Conservation (phyloP, 1,284 basidiomycete species). For the Ceratobasidium sp. region DNA sequence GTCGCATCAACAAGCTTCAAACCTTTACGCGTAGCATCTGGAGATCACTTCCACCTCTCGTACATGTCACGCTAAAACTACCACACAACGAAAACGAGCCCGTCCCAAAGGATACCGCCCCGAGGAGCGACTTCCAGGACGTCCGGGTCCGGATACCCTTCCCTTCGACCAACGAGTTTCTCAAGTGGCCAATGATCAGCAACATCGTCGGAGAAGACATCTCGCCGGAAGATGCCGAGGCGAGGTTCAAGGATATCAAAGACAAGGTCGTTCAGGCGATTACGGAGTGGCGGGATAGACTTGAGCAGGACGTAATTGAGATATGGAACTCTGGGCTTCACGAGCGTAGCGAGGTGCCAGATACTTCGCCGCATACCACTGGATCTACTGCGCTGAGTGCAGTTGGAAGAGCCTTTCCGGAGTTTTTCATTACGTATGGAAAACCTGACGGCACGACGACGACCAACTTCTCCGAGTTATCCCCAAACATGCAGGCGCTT, state of each 20-base stretch:
- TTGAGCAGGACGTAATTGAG: not conserved
- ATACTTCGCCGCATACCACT: too few relatives aligned
- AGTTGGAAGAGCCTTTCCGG: not conserved
- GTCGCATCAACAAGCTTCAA: too few relatives aligned
- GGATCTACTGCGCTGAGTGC: not conserved
- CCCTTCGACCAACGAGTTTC: not conserved
- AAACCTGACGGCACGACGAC: not conserved
- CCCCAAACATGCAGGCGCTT: not conserved
- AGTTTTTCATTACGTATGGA: too few relatives aligned
- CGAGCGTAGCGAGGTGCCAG: too few relatives aligned
- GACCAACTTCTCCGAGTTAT: not conserved
- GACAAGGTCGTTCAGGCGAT: not conserved
- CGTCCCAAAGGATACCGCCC: too few relatives aligned
- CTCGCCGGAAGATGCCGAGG: not conserved
- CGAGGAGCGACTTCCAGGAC: too few relatives aligned
- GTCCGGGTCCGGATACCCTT: not conserved
- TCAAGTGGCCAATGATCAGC: not conserved
- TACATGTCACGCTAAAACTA: too few relatives aligned
- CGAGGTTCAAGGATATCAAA: not conserved
- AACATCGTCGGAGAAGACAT: not conserved
- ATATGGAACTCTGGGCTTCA: not conserved
- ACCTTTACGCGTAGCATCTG: too few relatives aligned
- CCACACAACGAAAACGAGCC: too few relatives aligned
- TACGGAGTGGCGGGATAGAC: too few relatives aligned
- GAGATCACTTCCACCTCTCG: too few relatives aligned